These are phyloP conservation scores for Talaromyces borbonicus DNA, from an alignment of 495 filamentous ascomycete species.

Conservation along the genomic window DNA sequence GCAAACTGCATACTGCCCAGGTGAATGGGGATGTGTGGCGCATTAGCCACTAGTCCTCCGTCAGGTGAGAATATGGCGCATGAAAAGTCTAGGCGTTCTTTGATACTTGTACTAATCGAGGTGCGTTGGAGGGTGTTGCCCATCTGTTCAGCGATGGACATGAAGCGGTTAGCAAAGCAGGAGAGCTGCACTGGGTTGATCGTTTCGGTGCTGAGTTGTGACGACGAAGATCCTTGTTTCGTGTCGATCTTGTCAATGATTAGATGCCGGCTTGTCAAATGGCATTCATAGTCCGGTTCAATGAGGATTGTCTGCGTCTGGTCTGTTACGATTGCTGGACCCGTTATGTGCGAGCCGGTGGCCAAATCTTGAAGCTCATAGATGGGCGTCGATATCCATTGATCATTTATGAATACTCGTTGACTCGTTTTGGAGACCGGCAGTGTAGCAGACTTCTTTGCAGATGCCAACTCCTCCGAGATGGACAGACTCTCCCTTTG, in stretches of 20 bases:
- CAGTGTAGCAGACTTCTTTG: constrained; percentile 42
- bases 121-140: constrained; percentile 93
- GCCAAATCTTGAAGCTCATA: constrained; percentile 72
- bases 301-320: constrained; percentile 94
- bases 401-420: constrained; percentile 69
- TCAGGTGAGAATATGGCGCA: constrained; percentile 87
- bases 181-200: constrained; percentile 81
- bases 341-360: constrained; percentile 64
- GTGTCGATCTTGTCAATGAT: constrained; percentile 34
- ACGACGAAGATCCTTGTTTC: constrained; percentile 57
- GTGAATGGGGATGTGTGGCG: constrained; percentile 90
- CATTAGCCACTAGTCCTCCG: constrained; percentile 87
- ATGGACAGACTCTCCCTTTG: constrained; percentile 40
- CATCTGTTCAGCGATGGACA: constrained; percentile 99
- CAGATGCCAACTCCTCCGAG: constrained; percentile 44
- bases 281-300: constrained; percentile 62
- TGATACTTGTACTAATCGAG: constrained; percentile 94
- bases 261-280: constrained; percentile 29
- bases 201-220: constrained; percentile 77
- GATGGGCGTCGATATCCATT: constrained; percentile 73
- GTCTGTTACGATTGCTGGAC: constrained; percentile 88
- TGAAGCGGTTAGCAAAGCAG: constrained; percentile 95
- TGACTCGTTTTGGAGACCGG: constrained; percentile 67
- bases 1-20: constrained; percentile 92
- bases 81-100: constrained; percentile 93